These are phyloP conservation scores for Terfezia boudieri DNA, from an alignment of 495 filamentous ascomycete species.

Conservation along the genomic window DNA sequence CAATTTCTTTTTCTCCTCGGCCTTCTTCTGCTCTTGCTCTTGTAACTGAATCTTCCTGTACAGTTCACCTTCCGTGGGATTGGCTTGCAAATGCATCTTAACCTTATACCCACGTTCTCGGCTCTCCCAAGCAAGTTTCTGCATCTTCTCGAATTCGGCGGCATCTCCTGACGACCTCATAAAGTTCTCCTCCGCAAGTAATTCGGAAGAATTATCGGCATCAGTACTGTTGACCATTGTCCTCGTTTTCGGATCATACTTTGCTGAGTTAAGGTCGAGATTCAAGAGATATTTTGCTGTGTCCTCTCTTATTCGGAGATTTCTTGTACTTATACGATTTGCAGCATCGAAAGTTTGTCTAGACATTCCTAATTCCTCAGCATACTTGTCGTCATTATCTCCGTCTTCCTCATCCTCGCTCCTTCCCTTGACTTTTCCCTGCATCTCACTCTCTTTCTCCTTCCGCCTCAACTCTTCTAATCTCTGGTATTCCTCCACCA, in stretches of 20 bases:
- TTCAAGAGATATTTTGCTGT: slow-evolving; percentile 96
- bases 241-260: slow-evolving; percentile 93
- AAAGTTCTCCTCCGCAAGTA: slow-evolving; percentile 90
- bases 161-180: slow-evolving; percentile 80
- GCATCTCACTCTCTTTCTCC: background rate
- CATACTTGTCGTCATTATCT: slow-evolving; percentile 53
- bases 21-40: slow-evolving; percentile 43
- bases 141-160: slow-evolving; percentile 77
- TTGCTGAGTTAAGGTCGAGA: slow-evolving; percentile 83
- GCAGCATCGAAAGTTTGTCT: slow-evolving; percentile 46
- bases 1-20: slow-evolving; percentile 45
- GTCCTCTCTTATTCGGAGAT: slow-evolving; percentile 81
- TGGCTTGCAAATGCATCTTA: slow-evolving; percentile 73
- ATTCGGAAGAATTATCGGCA: slow-evolving; percentile 55
- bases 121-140: slow-evolving; percentile 81
- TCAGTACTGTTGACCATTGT: slow-evolving; percentile 65
- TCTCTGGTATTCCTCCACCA: slow-evolving; percentile 72
- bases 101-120: slow-evolving; percentile 60
- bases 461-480: slow-evolving; percentile 29
- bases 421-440: background rate
- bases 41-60: slow-evolving; percentile 53
- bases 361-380: slow-evolving; percentile 94
- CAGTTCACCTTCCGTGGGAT: slow-evolving; percentile 79
- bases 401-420: slow-evolving; percentile 30
- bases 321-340: slow-evolving; percentile 39